A percentile compares a stretch with the other conserved stretches of the same genome.
Evolutionary conservation across 2,329 filamentous ascomycete species (phyloP).

Genomic region (Pseudocercospora fuligena): DNA sequence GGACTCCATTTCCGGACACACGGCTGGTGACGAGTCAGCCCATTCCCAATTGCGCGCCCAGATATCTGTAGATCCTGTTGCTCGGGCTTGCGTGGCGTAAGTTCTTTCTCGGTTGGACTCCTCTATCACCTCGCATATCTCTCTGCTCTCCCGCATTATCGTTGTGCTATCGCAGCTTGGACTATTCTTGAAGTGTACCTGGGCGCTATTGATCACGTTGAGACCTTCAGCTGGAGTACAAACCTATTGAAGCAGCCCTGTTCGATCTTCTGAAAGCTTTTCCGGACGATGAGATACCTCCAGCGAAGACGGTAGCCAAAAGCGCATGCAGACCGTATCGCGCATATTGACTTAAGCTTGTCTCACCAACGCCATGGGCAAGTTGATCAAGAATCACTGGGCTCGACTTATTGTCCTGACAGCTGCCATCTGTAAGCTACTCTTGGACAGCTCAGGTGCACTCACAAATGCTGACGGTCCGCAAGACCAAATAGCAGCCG

Average conservation of each 20-base stretch:
- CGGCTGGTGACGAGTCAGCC: constrained; percentile 25
- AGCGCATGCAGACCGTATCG: constrained; percentile 19
- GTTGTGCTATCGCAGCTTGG: not conserved
- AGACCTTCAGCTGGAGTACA: not conserved
- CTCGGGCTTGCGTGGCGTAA: constrained; percentile 22
- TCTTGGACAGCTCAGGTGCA: not conserved
- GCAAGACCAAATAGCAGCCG: constrained; percentile 82
- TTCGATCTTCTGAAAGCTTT: constrained; percentile 7
- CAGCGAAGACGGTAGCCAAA: constrained; percentile 21
- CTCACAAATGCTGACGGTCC: constrained; percentile 6
- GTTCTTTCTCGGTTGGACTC: constrained; percentile 18
- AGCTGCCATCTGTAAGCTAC: constrained; percentile 71
- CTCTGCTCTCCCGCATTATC: constrained; percentile 11
- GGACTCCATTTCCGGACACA: constrained; percentile 18
- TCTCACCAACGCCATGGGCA: constrained; percentile 71
- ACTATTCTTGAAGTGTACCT: not conserved
- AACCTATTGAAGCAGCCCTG: constrained; percentile 7
- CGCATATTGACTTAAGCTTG: constrained; percentile 14
- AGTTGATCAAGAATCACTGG: constrained; percentile 99
- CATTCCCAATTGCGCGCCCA: constrained; percentile 8
- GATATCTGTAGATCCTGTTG: constrained; percentile 12
- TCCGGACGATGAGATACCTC: constrained; percentile 25
- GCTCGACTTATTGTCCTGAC: constrained; percentile 90
- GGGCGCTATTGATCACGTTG: constrained; percentile 9
- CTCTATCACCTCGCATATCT: constrained; percentile 28